phyloP scores from a whole-genome alignment of 1,284 basidiomycete genomes.

The Mycocalia duriaeana region DNA sequence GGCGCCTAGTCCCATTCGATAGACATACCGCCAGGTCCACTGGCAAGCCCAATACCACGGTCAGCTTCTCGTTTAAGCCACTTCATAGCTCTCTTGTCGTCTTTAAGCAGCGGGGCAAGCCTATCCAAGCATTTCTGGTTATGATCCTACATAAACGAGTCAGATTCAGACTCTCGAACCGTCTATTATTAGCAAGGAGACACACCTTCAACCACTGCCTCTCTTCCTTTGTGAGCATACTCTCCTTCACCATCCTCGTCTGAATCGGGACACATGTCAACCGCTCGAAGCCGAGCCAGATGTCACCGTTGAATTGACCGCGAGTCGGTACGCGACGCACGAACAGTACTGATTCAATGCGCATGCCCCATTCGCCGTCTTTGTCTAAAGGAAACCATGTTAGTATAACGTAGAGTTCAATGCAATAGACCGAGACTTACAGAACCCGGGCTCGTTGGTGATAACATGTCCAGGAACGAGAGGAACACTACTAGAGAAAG shows the following conservation, averaged over 20 bases:
- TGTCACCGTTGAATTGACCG: constrained; percentile 65
- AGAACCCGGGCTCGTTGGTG: constrained; percentile 85
- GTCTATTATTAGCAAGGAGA: constrained; percentile 4
- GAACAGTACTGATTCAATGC: constrained; percentile 81
- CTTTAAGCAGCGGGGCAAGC: constrained; percentile 68
- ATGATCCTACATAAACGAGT: constrained; percentile 56
- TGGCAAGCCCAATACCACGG: constrained; percentile 63
- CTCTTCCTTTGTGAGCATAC: constrained; percentile 82
- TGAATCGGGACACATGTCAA: constrained; percentile 93
- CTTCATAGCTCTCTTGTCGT: constrained; percentile 75
- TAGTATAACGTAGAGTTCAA: constrained; percentile 14
- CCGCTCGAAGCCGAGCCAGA: constrained; percentile 85
- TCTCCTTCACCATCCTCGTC: constrained; percentile 83
- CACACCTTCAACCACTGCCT: constrained; percentile 83
- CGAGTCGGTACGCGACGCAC: constrained; percentile 70
- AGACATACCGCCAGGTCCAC: constrained; percentile 58
- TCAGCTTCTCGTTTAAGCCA: constrained; percentile 79
- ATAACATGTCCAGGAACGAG: constrained; percentile 83
- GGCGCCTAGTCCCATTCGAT: constrained; percentile 67
- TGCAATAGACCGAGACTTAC: constrained; percentile 39
- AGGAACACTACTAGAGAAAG: constrained; percentile 61
- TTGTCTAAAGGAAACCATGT: constrained; percentile 47
- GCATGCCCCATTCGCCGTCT: constrained; percentile 82
- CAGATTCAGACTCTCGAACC: background rate
- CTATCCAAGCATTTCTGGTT: constrained; percentile 75